A percentile compares a stretch with the other conserved stretches of the same genome.
phyloP scores from a whole-genome alignment of 1,284 basidiomycete genomes.

The Hortiboletus rubellus region DNA sequence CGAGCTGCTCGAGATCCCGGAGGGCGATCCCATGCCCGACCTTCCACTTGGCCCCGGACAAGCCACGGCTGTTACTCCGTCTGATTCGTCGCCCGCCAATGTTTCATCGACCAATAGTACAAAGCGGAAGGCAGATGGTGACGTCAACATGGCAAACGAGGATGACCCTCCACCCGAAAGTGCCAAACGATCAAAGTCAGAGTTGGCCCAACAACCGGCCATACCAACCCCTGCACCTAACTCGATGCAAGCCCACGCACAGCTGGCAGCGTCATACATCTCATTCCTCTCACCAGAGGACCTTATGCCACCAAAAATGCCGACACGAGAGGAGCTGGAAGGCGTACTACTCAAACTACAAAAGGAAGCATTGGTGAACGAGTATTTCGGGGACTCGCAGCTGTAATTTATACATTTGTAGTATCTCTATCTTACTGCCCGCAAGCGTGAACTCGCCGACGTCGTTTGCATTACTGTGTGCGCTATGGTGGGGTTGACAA shows the following conservation, averaged over 20 bases:
- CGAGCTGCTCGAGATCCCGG: slow-evolving; percentile 55
- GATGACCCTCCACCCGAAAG: slow-evolving; percentile 17
- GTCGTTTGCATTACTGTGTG: neutral
- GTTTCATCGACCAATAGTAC: slow-evolving; percentile 23
- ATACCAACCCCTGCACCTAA: slow-evolving; percentile 22
- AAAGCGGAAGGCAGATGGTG: slow-evolving; percentile 56
- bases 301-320: slow-evolving; percentile 74
- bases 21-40: slow-evolving; percentile 51
- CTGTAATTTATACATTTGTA: slow-evolving; percentile 18
- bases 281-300: slow-evolving; percentile 73
- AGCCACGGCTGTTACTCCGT: slow-evolving; percentile 19
- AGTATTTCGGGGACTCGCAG: slow-evolving; percentile 57
- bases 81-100: slow-evolving; percentile 23
- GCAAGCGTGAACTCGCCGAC: neutral
- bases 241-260: slow-evolving; percentile 48
- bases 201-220: slow-evolving; percentile 4
- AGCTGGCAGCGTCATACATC: slow-evolving; percentile 68
- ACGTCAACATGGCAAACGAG: slow-evolving; percentile 38
- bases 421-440: slow-evolving; percentile 8
- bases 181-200: slow-evolving; percentile 24
- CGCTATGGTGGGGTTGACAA: neutral
- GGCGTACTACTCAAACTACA: slow-evolving; percentile 71
- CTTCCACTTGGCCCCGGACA: slow-evolving; percentile 40
- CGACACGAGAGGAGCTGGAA: slow-evolving; percentile 79
- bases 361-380: slow-evolving; percentile 83